Evolutionary conservation across 2,329 filamentous ascomycete species (phyloP), one percentile per base, ranked within the genome.

Genomic region (Helminthosporium solani): DNA sequence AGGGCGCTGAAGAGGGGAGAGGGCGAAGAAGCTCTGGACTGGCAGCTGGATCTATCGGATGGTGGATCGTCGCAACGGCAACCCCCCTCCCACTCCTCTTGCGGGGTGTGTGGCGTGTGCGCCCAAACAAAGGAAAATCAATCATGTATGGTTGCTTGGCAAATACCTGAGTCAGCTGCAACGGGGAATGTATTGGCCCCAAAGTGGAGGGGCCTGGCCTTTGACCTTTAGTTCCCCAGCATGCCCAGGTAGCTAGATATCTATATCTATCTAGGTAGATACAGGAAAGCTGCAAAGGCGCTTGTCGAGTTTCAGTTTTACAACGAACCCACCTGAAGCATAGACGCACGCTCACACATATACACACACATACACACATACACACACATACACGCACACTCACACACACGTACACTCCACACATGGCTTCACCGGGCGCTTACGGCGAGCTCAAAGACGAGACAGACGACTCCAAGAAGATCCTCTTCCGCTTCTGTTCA

Each of bases 401-500:
- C n/a, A n/a, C n/a, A n/a, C n/a, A n/a, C 42, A 15, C 30, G 16
- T n/a, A 33, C 12, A 28, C 19, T n/a, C 18, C 25, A 23, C 33
- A 31, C 47, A 73, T 73, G 68, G 62, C 59, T 44, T 71, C 70
- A 19, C 68, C 73, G 39, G 64, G 61, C 38, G 55, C 55, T 8
- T 50, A 54, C 33, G 59, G 60, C 14, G 61, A 64, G 53, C 85
- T 52, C 42, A 60, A 64, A 55, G 85, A 54, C 28, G 45, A 47
- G 30, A 33, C 28, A 37, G 56, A 57, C 31, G 48, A 56, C 34
- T 58, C 66, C 36, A 64, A 68, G 35, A 74, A 92, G 74, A 91
- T 97, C 72, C 90, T 89, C 38, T 99, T 97, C 74, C 87, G 89
- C 66, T 99, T 99, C 80, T 99, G 94, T 78, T 90, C 90, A 61